Evolutionary conservation across 768 basidiomycete species (phyloP).

Genomic region (Kwoniella sp.): DNA sequence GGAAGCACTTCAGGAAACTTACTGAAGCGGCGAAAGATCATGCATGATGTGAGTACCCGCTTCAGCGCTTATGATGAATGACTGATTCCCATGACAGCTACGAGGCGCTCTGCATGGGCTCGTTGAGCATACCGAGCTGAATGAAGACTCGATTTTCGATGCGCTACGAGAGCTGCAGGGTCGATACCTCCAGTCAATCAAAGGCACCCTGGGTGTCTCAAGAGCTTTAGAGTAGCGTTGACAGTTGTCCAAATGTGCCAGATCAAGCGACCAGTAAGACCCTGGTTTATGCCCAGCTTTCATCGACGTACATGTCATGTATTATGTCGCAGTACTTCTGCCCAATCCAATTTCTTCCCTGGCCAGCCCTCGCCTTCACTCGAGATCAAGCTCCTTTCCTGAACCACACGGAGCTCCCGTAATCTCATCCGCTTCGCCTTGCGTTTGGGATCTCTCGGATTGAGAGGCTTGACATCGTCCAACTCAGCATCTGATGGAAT

Average conservation of each 20-base stretch:
- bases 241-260: too few species aligned
- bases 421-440: slow-evolving; percentile 70
- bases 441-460: slow-evolving; percentile 59
- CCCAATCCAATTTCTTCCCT: slow-evolving; percentile 33
- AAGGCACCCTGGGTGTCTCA: too few species aligned
- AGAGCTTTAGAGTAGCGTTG: too few species aligned
- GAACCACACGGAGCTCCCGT: slow-evolving; percentile 77
- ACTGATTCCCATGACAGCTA: background rate
- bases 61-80: background rate
- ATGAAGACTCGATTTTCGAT: background rate
- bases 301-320: too few species aligned
- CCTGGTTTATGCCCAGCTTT: too few species aligned
- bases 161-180: background rate
- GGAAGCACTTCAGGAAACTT: too few species aligned
- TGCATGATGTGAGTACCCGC: background rate
- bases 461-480: slow-evolving; percentile 52
- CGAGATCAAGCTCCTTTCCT: slow-evolving; percentile 61
- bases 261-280: too few species aligned
- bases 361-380: slow-evolving; percentile 36
- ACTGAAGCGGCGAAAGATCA: slow-evolving; percentile 1
- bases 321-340: background rate
- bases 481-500: slow-evolving; percentile 70
- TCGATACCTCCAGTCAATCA: too few species aligned
- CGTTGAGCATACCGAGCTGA: background rate
- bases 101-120: background rate